Evolutionary conservation across 331 rosid species (phyloP).

Genomic region (Pyracantha coccinea): DNA sequence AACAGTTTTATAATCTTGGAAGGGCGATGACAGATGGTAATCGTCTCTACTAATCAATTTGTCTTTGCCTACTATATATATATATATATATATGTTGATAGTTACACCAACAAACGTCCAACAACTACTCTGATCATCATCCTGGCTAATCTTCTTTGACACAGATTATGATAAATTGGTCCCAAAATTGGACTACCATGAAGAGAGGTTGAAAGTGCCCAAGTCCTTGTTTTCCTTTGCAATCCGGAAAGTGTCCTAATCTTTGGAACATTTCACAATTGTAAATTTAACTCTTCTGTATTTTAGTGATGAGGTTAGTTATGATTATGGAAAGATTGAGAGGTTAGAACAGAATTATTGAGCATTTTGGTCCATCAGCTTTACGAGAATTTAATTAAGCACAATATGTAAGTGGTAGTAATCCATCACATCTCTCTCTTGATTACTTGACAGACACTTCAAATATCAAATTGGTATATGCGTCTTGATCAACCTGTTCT

Average conservation of each 20-base stretch:
- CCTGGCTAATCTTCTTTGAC: conserved; percentile 12
- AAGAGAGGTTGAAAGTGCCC: neutral
- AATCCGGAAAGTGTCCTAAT: neutral
- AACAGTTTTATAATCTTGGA: neutral
- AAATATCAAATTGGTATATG: conserved; percentile 10
- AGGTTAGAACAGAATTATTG: conserved; percentile 14
- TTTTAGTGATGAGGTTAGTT: conserved; percentile 41
- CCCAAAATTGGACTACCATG: neutral
- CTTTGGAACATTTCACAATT: no score
- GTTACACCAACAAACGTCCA: conserved; percentile 10
- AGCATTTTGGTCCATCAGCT: neutral
- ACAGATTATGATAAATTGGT: neutral
- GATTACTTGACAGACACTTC: conserved; percentile 52
- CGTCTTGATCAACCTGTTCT: conserved; percentile 43
- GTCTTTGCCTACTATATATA: neutral
- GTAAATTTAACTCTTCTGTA: neutral
- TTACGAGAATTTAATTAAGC: neutral
- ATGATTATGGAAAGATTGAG: conserved; percentile 59
- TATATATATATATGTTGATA: conserved; percentile 10
- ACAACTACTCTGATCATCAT: conserved; percentile 4
- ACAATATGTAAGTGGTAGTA: neutral
- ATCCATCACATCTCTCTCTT: conserved; percentile 24
- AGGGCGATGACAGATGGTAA: conserved; percentile 12
- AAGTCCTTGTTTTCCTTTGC: neutral
- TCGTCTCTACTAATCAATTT: neutral